Percentiles rank a stretch among this genome's conserved stretches.
These are phyloP conservation scores for Lasiodiplodia sp. DNA, from an alignment of 2,329 filamentous ascomycete genomes.

Conservation along the genomic window DNA sequence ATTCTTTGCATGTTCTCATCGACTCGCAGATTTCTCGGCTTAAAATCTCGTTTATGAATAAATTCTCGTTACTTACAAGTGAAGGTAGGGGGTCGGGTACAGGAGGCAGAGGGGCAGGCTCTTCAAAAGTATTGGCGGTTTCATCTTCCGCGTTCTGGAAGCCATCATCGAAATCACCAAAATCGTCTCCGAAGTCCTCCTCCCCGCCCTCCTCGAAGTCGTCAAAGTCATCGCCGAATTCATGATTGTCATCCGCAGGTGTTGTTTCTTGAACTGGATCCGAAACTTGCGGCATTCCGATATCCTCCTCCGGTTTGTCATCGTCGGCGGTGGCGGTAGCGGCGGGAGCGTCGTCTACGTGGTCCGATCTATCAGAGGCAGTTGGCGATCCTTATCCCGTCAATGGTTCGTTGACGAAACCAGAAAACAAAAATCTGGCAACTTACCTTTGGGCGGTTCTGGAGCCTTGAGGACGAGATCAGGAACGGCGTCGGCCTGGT, in stretches of 20 bases:
- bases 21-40: slow-evolving; percentile 36
- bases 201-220: slow-evolving; percentile 64
- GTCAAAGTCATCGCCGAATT: slow-evolving; percentile 74
- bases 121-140: slow-evolving; percentile 49
- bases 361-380: slow-evolving; percentile 59
- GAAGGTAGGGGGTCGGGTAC: slow-evolving; percentile 52
- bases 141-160: slow-evolving; percentile 38
- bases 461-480: slow-evolving; percentile 63
- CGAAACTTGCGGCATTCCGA: slow-evolving; percentile 31
- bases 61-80: slow-evolving; percentile 57
- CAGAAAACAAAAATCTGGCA: slow-evolving; percentile 42
- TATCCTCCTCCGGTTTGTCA: slow-evolving; percentile 33
- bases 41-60: slow-evolving; percentile 39
- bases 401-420: slow-evolving; percentile 62
- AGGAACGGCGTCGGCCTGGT: slow-evolving; percentile 65
- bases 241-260: slow-evolving; percentile 70
- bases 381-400: slow-evolving; percentile 68
- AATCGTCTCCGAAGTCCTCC: slow-evolving; percentile 60
- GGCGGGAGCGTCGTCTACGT: slow-evolving; percentile 48
- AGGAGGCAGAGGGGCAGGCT: slow-evolving; percentile 47
- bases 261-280: slow-evolving; percentile 53
- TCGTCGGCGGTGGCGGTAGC: slow-evolving; percentile 26
- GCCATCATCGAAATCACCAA: slow-evolving; percentile 52
- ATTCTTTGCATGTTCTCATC: slow-evolving; percentile 26
- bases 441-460: slow-evolving; percentile 64